These are phyloP conservation scores for Pseudogymnoascus sp. DNA, from an alignment of 2,329 filamentous ascomycete genomes.

Conservation along the genomic window DNA sequence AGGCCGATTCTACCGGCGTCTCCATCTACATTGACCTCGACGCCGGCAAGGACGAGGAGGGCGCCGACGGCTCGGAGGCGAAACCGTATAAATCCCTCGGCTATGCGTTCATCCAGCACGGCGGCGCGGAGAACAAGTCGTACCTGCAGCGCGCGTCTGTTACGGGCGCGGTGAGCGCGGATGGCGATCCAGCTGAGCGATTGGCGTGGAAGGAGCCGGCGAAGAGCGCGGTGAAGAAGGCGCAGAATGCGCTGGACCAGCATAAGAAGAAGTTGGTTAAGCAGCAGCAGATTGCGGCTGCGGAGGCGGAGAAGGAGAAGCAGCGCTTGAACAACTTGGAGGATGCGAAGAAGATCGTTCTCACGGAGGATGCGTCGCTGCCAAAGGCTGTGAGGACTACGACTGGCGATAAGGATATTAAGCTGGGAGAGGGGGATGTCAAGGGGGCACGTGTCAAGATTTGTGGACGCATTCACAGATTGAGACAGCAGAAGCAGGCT, in stretches of 20 bases:
- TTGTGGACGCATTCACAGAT: constrained; percentile 71
- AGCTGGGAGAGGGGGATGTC: constrained; percentile 46
- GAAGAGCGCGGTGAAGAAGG: constrained; percentile 82
- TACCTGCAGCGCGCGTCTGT: constrained; percentile 64
- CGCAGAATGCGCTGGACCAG: constrained; percentile 61
- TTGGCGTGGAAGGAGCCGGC: constrained; percentile 72
- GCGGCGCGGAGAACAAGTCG: constrained; percentile 44
- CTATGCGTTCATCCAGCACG: constrained; percentile 65
- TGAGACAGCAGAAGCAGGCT: constrained; percentile 73
- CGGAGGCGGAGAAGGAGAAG: constrained; percentile 64
- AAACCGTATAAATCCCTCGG: constrained; percentile 76
- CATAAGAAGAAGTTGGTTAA: constrained; percentile 80
- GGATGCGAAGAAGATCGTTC: constrained; percentile 70
- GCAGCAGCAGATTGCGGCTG: constrained; percentile 62
- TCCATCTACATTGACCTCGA: constrained; percentile 76
- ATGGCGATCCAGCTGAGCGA: constrained; percentile 55
- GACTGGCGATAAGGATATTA: constrained; percentile 61
- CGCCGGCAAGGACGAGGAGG: constrained; percentile 60
- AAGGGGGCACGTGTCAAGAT: constrained; percentile 71
- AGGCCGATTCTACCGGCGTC: constrained; percentile 28
- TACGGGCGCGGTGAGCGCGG: constrained; percentile 49
- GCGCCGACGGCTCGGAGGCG: constrained; percentile 58
- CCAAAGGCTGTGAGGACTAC: constrained; percentile 68
- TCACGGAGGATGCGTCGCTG: constrained; percentile 61
- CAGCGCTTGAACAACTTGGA: constrained; percentile 63